Evolutionary conservation across 176 grass and related monocot genomes (phyloP).

Genomic region (Triticum aestivum): DNA sequence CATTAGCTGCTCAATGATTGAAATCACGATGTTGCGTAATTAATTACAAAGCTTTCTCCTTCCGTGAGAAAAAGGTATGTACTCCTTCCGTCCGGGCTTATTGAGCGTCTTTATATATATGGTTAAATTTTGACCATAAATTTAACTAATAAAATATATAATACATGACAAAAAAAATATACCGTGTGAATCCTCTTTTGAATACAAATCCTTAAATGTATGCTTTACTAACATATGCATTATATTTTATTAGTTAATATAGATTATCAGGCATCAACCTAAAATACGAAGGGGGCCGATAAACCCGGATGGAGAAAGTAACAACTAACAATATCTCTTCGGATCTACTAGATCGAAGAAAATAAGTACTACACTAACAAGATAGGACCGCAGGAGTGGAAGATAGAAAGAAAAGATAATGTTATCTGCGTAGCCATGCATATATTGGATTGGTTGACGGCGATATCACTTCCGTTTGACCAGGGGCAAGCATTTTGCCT

Average conservation of each 20-base stretch:
- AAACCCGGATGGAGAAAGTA: background rate
- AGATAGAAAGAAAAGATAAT: background rate
- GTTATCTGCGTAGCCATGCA: constrained; percentile 3
- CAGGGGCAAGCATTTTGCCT: background rate
- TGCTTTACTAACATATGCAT: background rate
- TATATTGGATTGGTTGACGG: background rate
- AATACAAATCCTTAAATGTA: background rate
- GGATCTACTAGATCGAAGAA: background rate
- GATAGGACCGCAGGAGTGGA: background rate
- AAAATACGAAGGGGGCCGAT: background rate
- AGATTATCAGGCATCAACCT: background rate
- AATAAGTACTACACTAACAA: background rate
- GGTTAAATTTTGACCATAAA: background rate
- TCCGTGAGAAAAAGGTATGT: background rate
- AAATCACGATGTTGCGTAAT: background rate
- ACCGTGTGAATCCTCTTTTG: background rate
- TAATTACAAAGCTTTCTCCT: background rate
- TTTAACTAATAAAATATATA: background rate
- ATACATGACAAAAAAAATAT: background rate
- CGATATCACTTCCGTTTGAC: constrained; percentile 27
- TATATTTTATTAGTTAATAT: background rate
- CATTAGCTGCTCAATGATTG: background rate
- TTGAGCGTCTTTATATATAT: too few relatives aligned
- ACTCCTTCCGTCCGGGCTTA: background rate
- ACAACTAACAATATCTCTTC: background rate